Evolutionary conservation across 345 rosid species (phyloP).

Genomic region (Cardamine chenopodiifolia): DNA sequence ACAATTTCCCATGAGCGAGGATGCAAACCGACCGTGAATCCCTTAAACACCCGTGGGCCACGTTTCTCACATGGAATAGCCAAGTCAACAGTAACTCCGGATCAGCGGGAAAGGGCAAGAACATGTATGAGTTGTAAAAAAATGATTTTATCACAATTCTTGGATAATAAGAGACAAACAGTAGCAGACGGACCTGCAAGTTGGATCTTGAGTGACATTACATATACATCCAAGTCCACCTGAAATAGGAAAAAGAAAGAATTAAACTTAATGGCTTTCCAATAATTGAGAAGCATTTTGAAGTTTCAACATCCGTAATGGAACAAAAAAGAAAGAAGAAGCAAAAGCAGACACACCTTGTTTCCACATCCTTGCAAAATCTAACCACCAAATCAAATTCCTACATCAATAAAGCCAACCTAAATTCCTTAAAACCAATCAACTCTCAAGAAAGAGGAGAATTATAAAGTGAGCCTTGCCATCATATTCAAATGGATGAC

Average conservation of each 20-base stretch:
- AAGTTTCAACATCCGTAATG: neutral
- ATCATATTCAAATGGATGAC: constrained; percentile 59
- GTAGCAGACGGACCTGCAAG: constrained; percentile 70
- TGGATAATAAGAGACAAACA: constrained; percentile 8
- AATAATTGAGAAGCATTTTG: neutral
- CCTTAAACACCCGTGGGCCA: constrained; percentile 77
- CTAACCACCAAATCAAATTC: constrained; percentile 72
- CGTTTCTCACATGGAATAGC: constrained; percentile 85
- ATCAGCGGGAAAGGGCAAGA: constrained; percentile 33
- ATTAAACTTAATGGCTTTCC: neutral
- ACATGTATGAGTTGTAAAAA: neutral
- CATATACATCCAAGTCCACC: constrained; percentile 91
- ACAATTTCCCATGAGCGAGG: constrained; percentile 96
- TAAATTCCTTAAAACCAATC: neutral
- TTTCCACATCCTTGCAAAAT: constrained; percentile 93
- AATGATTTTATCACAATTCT: neutral
- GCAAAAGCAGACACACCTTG: constrained; percentile 52
- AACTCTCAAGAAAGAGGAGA: neutral
- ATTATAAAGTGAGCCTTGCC: constrained; percentile 58
- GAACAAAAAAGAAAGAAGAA: neutral
- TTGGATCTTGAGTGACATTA: constrained; percentile 70
- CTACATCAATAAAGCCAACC: constrained; percentile 45
- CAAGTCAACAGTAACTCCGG: constrained; percentile 74
- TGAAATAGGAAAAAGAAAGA: constrained; percentile 40
- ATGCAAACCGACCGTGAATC: constrained; percentile 95